Conservation (phyloP, 1,139 yeast genomes). For the Sugiyamaella sp. region DNA sequence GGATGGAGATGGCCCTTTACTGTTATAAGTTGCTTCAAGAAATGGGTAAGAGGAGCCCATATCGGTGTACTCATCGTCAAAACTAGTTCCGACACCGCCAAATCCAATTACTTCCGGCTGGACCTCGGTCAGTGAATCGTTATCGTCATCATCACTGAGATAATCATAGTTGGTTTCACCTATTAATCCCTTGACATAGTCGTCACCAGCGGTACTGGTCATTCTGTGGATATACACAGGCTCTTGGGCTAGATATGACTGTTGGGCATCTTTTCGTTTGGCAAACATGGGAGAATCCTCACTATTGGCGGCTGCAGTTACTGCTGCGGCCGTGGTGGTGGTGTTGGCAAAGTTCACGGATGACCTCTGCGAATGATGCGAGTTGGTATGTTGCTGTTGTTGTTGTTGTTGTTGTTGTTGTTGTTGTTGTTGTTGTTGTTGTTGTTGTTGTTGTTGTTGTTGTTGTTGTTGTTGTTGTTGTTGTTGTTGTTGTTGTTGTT, state of each 20-base stretch:
- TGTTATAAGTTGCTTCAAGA: slow-evolving; percentile 29
- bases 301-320: slow-evolving; percentile 9
- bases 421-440: slow-evolving; percentile 11
- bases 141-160: slow-evolving; percentile 31
- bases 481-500: slow-evolving; percentile 11
- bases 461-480: slow-evolving; percentile 12
- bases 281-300: slow-evolving; percentile 11
- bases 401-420: slow-evolving; percentile 9
- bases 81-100: slow-evolving; percentile 42
- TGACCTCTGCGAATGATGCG: not conserved
- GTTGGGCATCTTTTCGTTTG: slow-evolving; percentile 32
- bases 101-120: slow-evolving; percentile 33
- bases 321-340: slow-evolving; percentile 17
- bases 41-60: slow-evolving; percentile 35
- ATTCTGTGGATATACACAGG: slow-evolving; percentile 66
- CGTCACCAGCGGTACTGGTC: slow-evolving; percentile 65
- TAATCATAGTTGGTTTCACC: slow-evolving; percentile 29
- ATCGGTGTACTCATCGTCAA: slow-evolving; percentile 43
- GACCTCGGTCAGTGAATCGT: slow-evolving; percentile 36
- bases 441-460: slow-evolving; percentile 10
- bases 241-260: slow-evolving; percentile 59
- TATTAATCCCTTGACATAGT: slow-evolving; percentile 41
- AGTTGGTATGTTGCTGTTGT: slow-evolving; percentile 6
- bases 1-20: slow-evolving; percentile 20
- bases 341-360: not conserved